Evolutionary conservation across 352 stramenopile genomes (phyloP), one percentile per base, ranked within the genome.

Genomic region (Halophytophthora batemanensis): DNA sequence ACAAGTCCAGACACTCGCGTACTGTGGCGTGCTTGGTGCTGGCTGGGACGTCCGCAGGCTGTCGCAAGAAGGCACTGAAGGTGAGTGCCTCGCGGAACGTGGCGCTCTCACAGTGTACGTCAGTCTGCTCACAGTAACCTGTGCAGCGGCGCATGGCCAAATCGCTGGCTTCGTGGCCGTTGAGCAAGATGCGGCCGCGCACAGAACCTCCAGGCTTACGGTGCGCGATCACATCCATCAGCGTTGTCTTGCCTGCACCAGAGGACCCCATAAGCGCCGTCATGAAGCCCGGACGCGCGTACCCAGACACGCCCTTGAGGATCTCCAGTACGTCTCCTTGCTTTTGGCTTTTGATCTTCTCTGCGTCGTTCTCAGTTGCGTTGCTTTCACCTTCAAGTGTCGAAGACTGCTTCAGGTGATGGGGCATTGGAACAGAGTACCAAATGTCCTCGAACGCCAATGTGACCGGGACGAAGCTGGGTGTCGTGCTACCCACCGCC

Each of bases 41-140:
- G 40, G 62, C 41, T 6, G 72, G 55, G 13, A 82, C 61, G 25
- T 72, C 53, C 21, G 51, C 51, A n/a, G 49, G 46, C 23, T 82
- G 71, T 34, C 88, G 71, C 40, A 98, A 56, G 44, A 85, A 85
- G 6, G 93, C 88, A 52, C 78, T 94, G 54, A 98, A 98, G 2
- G 68, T 64, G 31, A 98, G 79, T 5, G 87, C 82, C 57, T 98
- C 91, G 12, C 87, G 73, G 19, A 94, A 90, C 1, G 90, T 98
- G 12, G 83, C 69, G 1, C 88, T 59, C 38, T 73, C 59, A 14
- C 55, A 73, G 19, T 73, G 64, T 7, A 73, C 49, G 49, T 73
- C 64, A 77, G 48, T 91, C 74, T 73, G 64, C 22, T 69, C 64
- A 31, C 71, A 82, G 49, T 82, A 82, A 2, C 69, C 71, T 39